Base-by-base conservation (phyloP, 441 rosid genomes). In the Pelargonium cotyledonis region DNA sequence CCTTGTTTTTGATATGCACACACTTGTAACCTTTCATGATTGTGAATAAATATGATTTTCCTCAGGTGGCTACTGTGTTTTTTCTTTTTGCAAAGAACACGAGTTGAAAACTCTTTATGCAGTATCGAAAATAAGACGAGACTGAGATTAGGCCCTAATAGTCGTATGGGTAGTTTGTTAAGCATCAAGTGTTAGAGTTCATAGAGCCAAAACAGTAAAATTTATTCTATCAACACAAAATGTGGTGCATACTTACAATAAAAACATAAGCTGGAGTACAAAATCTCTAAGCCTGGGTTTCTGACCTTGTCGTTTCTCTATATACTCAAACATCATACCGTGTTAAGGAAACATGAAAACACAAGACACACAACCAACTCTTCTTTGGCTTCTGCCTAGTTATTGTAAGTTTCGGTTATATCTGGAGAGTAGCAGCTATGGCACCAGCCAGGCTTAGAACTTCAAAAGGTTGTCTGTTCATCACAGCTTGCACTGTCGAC, bases 381-480 rank as follows among this genome's bases (percentile, higher is more conserved):
- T 61, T 14, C 41, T 26, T 61, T 23, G 64, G 11, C 31, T 7
- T 26, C 26, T 23, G 64, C 14, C 31, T 5, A 9, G 5, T 26
- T 21, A 21, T 23, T 18, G n/a, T 46, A 47, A 66, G 31, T 53
- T 21, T 41, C 5, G 35, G 63, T 80, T 68, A 89, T 70, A 94
- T 87, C 73, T 89, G 96, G 80, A 91, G 95, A 64, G 96, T 87
- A 46, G 92, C 79, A 65, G 98, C 95, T 70, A 94, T 88, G 58
- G 96, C 79, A 73, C 89, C 79, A 18, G 97, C 92, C n/a, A 94
- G 93, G 80, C 95, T 91, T 15, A 94, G 88, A 79, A 94, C 74
- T 85, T 94, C 95, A 67, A 89, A 94, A 3, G 97, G 98, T 55
- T 77, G 85, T 79, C 71, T 87, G 72, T 80, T 80, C 80, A 66